Percentiles rank a stretch among this genome's conserved stretches.
These are phyloP conservation scores for Ormosia emarginata DNA, from an alignment of 306 rosid species.

Conservation along the genomic window DNA sequence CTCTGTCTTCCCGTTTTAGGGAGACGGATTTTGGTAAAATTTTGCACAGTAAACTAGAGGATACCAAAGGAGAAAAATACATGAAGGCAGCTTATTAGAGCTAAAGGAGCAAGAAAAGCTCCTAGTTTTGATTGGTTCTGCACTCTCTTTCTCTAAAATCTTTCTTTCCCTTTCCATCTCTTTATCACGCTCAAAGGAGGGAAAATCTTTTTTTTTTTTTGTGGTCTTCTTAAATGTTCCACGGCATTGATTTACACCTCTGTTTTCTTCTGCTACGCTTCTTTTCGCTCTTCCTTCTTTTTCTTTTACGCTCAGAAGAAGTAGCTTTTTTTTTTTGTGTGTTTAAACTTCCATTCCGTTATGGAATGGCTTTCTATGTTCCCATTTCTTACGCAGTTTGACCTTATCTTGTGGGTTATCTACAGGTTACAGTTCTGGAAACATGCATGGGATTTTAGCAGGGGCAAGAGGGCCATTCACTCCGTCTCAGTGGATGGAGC, in stretches of 20 bases:
- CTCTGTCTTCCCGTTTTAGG: conserved; percentile 32
- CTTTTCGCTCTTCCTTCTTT: neutral
- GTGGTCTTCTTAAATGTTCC: neutral
- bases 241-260: neutral
- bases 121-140: conserved; percentile 39
- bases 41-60: conserved; percentile 29
- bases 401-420: conserved; percentile 5
- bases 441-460: conserved; percentile 50
- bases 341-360: neutral
- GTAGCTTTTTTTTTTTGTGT: neutral
- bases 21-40: conserved; percentile 23
- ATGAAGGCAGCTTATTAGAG: conserved; percentile 2
- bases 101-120: conserved; percentile 5
- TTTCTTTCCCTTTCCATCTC: conserved; percentile 21
- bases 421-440: conserved; percentile 55
- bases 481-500: conserved; percentile 94
- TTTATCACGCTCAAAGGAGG: neutral
- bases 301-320: neutral
- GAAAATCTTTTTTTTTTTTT: neutral
- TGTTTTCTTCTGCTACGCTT: neutral
- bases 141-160: conserved; percentile 20
- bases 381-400: neutral
- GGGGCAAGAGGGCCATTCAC: conserved; percentile 69
- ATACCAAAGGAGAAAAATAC: conserved; percentile 36
- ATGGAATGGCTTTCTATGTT: neutral